phyloP scores from a whole-genome alignment of 805 yeast genomes.

The Yamadazyma paraphyllophila region DNA sequence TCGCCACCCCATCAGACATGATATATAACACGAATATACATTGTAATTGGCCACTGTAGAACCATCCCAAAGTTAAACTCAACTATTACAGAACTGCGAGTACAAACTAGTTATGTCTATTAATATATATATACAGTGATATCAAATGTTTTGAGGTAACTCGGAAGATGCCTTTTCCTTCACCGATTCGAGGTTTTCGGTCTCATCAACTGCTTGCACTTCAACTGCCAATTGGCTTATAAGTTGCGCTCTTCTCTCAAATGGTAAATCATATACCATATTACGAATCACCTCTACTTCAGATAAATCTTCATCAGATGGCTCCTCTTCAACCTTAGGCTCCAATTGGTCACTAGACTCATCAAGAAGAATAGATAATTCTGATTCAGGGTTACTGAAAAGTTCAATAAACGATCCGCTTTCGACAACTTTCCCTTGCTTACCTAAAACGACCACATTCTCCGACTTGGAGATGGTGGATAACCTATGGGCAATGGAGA shows the following conservation, averaged over 20 bases:
- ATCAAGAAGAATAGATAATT: conserved; percentile 39
- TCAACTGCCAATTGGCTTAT: conserved; percentile 23
- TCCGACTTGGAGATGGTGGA: conserved; percentile 47
- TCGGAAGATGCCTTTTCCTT: conserved; percentile 10
- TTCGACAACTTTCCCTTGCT: conserved; percentile 40
- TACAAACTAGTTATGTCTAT: background rate
- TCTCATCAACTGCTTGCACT: conserved; percentile 11
- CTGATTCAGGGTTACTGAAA: conserved; percentile 40
- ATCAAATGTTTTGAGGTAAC: conserved; percentile 3
- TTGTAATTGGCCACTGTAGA: background rate
- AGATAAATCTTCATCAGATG: conserved; percentile 14
- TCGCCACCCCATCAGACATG: background rate
- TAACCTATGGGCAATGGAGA: conserved; percentile 44
- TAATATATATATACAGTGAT: conserved; percentile 7
- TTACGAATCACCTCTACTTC: conserved; percentile 25
- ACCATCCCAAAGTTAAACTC: too few species aligned
- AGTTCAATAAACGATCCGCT: conserved; percentile 39
- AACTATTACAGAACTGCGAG: background rate
- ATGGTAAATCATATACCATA: conserved; percentile 37
- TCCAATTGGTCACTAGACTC: conserved; percentile 28
- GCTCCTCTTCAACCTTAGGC: conserved; percentile 16
- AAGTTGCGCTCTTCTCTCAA: conserved; percentile 28
- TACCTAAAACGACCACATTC: conserved; percentile 42
- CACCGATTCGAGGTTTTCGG: background rate
- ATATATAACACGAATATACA: background rate